Evolutionary conservation across 2,329 filamentous ascomycete species (phyloP).

Genomic region (Penicillium sp.): DNA sequence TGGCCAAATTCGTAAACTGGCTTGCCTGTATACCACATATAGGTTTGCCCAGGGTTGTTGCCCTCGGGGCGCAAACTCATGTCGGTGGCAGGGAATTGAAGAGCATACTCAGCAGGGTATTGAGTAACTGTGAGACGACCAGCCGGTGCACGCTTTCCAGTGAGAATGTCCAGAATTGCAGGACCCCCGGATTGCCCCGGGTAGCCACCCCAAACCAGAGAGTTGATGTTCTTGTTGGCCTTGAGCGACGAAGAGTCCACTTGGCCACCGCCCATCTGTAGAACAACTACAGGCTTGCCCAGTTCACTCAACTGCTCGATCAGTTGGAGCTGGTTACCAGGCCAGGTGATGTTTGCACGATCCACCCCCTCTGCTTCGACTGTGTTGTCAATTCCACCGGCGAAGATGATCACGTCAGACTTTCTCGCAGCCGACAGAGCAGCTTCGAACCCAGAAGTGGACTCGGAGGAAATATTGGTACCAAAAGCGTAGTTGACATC

Average conservation of each 20-base stretch:
- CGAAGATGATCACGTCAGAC: constrained; percentile 41
- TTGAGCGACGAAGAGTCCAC: constrained; percentile 44
- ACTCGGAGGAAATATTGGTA: constrained; percentile 31
- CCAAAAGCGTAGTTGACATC: constrained; percentile 47
- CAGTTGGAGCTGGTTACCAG: constrained; percentile 43
- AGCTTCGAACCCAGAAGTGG: constrained; percentile 32
- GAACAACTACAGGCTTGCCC: constrained; percentile 41
- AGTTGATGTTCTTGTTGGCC: constrained; percentile 39
- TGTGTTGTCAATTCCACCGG: constrained; percentile 44
- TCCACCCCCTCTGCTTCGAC: constrained; percentile 45
- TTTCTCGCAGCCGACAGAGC: constrained; percentile 36
- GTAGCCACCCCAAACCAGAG: constrained; percentile 47
- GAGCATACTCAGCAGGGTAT: constrained; percentile 44
- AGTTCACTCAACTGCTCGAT: constrained; percentile 37
- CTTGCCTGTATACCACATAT: constrained; percentile 45
- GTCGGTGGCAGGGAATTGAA: constrained; percentile 41
- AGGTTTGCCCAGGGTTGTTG: constrained; percentile 44
- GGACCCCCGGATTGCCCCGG: constrained; percentile 45
- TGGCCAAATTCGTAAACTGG: constrained; percentile 45
- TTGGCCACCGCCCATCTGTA: constrained; percentile 47
- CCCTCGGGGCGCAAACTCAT: constrained; percentile 42
- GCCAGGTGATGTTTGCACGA: constrained; percentile 44
- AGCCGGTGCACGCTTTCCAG: constrained; percentile 41
- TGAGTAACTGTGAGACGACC: constrained; percentile 43
- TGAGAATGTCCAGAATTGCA: constrained; percentile 44